phyloP scores from a whole-genome alignment of 169 alveolate genomes.

The Besnoitia besnoiti region DNA sequence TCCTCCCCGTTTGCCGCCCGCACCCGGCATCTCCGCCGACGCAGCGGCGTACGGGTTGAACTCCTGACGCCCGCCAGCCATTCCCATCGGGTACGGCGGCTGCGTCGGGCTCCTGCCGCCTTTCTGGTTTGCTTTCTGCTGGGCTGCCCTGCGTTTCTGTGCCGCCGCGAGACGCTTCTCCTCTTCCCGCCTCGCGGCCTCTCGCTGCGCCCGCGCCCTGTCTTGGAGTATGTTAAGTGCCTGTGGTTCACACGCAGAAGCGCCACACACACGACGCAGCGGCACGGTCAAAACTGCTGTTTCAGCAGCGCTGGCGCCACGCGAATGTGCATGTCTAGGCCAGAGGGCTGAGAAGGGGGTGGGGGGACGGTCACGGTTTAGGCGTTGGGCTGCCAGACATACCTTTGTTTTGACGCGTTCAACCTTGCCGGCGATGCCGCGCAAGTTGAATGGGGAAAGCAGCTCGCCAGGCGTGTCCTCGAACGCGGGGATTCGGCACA shows the following conservation, averaged over 20 bases:
- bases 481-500: constrained; percentile 16
- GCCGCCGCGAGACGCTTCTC: constrained; percentile 19
- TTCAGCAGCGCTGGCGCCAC: too few relatives aligned
- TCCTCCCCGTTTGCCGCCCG: constrained; percentile 8
- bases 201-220: constrained; percentile 17
- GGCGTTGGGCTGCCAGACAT: background rate
- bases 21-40: background rate
- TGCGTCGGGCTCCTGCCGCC: background rate
- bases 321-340: too few relatives aligned
- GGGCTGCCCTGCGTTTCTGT: background rate
- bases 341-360: too few relatives aligned
- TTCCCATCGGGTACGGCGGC: background rate
- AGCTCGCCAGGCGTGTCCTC: background rate
- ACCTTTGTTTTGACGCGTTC: background rate
- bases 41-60: constrained; percentile 6
- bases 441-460: constrained; percentile 21
- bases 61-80: background rate
- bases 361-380: too few relatives aligned
- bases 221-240: background rate
- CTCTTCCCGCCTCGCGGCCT: constrained; percentile 16
- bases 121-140: background rate
- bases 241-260: too few relatives aligned
- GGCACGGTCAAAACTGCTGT: too few relatives aligned
- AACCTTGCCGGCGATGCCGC: constrained; percentile 12
- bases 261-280: too few relatives aligned